These are phyloP conservation scores for Diaporthe destruens DNA, from an alignment of 2,329 filamentous ascomycete genomes.

Conservation along the genomic window DNA sequence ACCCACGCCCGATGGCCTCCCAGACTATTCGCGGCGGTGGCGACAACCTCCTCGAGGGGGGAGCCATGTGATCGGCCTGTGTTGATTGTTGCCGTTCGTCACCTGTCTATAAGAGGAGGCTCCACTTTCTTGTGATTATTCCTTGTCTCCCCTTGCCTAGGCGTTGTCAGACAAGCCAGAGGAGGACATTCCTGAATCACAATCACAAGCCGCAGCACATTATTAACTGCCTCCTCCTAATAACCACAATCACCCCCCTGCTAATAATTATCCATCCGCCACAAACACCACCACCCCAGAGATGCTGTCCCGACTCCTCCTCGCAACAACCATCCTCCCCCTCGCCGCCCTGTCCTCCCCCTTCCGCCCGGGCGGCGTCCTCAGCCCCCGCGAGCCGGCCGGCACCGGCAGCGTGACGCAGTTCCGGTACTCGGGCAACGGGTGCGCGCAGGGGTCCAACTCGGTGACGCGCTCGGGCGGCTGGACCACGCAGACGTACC, in stretches of 20 bases:
- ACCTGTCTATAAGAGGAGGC: conserved; percentile 6
- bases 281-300: neutral
- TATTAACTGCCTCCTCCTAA: neutral
- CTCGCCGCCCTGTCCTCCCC: conserved; percentile 42
- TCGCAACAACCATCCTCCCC: conserved; percentile 44
- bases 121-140: neutral
- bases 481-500: conserved; percentile 48
- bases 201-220: neutral
- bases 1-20: conserved; percentile 31
- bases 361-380: neutral
- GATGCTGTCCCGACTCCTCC: conserved; percentile 40
- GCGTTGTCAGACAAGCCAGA: conserved; percentile 25
- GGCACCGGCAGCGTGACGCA: conserved; percentile 48
- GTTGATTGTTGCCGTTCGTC: no score
- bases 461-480: conserved; percentile 50
- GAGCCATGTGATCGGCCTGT: conserved; percentile 12
- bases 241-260: no score
- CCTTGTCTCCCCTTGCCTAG: neutral
- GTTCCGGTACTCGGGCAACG: conserved; percentile 53
- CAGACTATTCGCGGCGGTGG: conserved; percentile 22
- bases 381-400: conserved; percentile 42
- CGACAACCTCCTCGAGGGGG: conserved; percentile 5
- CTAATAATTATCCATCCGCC: neutral
- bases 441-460: conserved; percentile 52
- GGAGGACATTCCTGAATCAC: neutral